Conservation (phyloP, 495 filamentous ascomycete genomes). For the Neurospora tetraspora region DNA sequence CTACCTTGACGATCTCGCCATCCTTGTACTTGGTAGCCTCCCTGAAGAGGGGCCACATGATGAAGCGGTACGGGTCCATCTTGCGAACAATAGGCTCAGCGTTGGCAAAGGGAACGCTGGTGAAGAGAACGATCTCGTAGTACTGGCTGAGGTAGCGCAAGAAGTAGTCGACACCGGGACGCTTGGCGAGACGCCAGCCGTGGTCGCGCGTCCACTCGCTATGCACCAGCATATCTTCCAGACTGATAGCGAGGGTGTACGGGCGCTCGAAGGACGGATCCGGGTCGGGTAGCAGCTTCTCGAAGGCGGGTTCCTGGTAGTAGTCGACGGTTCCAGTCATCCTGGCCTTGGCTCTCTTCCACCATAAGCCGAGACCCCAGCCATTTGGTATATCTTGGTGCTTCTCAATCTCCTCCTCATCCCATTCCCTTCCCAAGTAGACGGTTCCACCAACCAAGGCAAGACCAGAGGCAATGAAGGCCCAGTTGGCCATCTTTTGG, state of each 20-base stretch:
- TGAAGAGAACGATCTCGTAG: conserved; percentile 95
- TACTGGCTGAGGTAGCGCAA: conserved; percentile 91
- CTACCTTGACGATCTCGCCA: conserved; percentile 92
- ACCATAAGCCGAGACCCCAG: conserved; percentile 53
- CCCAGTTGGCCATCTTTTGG: conserved; percentile 54
- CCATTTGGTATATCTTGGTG: conserved; percentile 63
- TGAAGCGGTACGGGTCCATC: conserved; percentile 90
- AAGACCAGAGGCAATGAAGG: conserved; percentile 38
- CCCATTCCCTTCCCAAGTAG: conserved; percentile 78
- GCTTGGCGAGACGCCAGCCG: conserved; percentile 91
- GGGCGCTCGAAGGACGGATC: conserved; percentile 72
- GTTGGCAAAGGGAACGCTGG: conserved; percentile 66
- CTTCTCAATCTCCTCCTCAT: conserved; percentile 56
- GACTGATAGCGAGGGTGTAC: conserved; percentile 84
- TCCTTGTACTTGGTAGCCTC: conserved; percentile 93
- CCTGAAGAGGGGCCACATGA: conserved; percentile 89
- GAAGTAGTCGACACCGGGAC: conserved; percentile 95
- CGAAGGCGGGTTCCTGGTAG: conserved; percentile 93
- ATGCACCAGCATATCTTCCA: conserved; percentile 91
- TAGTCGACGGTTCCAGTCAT: conserved; percentile 65
- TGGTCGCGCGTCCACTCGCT: conserved; percentile 89
- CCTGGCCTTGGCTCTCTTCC: conserved; percentile 65
- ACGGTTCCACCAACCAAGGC: conserved; percentile 23
- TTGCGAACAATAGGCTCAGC: conserved; percentile 85
- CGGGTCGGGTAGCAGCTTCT: conserved; percentile 83